Percentiles rank a stretch among this genome's conserved stretches.
Conservation (phyloP, 805 yeast genomes). For the Candida tallmaniae region DNA sequence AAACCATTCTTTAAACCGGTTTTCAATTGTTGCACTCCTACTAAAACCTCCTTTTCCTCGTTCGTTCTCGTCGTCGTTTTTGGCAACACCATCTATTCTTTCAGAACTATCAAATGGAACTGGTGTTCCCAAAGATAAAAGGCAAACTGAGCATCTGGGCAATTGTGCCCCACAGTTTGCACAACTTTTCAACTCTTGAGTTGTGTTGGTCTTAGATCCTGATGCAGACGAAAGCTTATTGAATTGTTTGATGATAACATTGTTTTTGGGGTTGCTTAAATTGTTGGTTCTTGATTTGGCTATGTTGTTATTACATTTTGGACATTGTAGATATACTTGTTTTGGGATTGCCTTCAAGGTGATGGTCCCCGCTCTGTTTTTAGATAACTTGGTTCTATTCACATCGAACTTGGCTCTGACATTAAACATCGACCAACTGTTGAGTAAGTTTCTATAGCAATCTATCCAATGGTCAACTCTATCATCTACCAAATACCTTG, state of each 20-base stretch:
- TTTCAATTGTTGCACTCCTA: slow-evolving; percentile 25
- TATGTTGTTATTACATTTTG: slow-evolving; percentile 73
- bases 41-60: slow-evolving; percentile 1
- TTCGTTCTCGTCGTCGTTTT: slow-evolving; percentile 13
- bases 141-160: slow-evolving; percentile 88
- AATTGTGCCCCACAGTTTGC: slow-evolving; percentile 84
- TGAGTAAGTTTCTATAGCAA: slow-evolving; percentile 61
- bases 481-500: slow-evolving; percentile 70
- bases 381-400: slow-evolving; percentile 60
- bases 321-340: slow-evolving; percentile 79
- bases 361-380: slow-evolving; percentile 42
- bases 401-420: slow-evolving; percentile 84
- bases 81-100: slow-evolving; percentile 15
- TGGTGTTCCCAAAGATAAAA: slow-evolving; percentile 71
- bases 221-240: slow-evolving; percentile 20
- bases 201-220: slow-evolving; percentile 14
- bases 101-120: slow-evolving; percentile 40
- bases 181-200: slow-evolving; percentile 41
- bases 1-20: slow-evolving; percentile 73
- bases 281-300: slow-evolving; percentile 27
- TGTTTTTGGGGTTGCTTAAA: slow-evolving; percentile 9
- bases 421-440: slow-evolving; percentile 78
- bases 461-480: slow-evolving; percentile 78
- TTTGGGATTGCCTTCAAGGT: slow-evolving; percentile 54
- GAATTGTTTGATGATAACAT: slow-evolving; percentile 30